Evolutionary conservation across 2,329 filamentous ascomycete species (phyloP).

Genomic region (Thielaviopsis cerberus): DNA sequence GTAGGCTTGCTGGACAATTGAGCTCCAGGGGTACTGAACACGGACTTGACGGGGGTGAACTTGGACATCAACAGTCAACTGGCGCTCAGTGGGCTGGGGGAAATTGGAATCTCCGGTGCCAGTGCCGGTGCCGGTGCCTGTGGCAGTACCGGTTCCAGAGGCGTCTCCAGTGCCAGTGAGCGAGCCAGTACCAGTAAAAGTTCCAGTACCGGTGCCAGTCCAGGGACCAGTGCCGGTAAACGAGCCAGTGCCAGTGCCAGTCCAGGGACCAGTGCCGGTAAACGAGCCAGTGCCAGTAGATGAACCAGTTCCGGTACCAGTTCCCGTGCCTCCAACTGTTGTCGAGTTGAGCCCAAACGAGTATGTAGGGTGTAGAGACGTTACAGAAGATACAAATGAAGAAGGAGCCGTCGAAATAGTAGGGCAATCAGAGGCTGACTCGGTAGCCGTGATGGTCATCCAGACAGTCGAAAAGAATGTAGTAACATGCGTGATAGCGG

Average conservation of each 20-base stretch:
- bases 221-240: neutral
- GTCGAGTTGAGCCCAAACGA: neutral
- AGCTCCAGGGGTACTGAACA: constrained; percentile 2
- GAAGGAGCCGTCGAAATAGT: neutral
- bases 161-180: too few species aligned
- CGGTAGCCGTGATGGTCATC: neutral
- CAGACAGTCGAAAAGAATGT: neutral
- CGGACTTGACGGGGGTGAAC: constrained; percentile 5
- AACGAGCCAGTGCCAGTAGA: neutral
- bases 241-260: neutral
- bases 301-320: constrained; percentile 1
- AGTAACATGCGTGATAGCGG: neutral
- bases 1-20: constrained; percentile 4
- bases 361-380: neutral
- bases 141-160: neutral
- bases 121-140: neutral
- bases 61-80: neutral
- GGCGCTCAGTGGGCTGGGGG: neutral
- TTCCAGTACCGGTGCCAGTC: neutral
- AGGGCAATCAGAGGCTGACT: neutral
- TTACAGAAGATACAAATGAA: neutral
- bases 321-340: neutral
- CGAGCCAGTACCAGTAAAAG: constrained; percentile 4
- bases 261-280: constrained; percentile 1
- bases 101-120: neutral